Conservation (phyloP, 768 basidiomycete genomes). For the Tulasnella sp. region DNA sequence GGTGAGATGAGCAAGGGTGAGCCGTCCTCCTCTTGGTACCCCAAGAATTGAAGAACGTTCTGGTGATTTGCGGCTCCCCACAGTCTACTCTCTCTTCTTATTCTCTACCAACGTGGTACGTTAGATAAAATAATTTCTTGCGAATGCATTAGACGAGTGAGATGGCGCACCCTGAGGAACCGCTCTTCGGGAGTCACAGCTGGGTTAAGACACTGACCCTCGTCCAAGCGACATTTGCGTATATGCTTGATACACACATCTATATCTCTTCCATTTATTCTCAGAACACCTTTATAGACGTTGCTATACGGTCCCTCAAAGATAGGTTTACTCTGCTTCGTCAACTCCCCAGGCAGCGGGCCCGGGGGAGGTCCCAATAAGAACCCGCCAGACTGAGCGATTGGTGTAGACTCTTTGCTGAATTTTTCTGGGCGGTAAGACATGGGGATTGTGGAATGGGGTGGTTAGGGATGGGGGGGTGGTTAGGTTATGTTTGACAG, state of each 20-base stretch:
- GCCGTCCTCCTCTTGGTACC: neutral
- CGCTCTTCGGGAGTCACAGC: neutral
- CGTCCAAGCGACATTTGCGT: neutral
- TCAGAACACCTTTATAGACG: neutral
- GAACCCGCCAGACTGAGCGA: neutral
- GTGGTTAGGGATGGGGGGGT: too few species aligned
- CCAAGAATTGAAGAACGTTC: neutral
- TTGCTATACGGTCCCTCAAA: neutral
- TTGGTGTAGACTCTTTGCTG: neutral
- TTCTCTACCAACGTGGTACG: neutral
- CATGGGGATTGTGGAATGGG: too few species aligned
- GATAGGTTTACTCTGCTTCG: neutral
- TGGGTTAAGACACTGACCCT: neutral
- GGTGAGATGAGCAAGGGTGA: neutral
- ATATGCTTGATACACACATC: neutral
- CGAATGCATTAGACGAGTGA: neutral
- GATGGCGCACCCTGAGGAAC: neutral
- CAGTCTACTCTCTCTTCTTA: neutral
- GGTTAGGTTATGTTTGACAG: too few species aligned
- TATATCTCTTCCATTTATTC: neutral
- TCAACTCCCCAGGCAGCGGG: neutral
- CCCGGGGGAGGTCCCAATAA: neutral
- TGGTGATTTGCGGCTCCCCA: neutral
- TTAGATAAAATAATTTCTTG: neutral
- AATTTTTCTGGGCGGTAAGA: too few species aligned